These are phyloP conservation scores for Gonapodya sp. DNA, from an alignment of 192 early-diverging fungal genomes.

Conservation along the genomic window DNA sequence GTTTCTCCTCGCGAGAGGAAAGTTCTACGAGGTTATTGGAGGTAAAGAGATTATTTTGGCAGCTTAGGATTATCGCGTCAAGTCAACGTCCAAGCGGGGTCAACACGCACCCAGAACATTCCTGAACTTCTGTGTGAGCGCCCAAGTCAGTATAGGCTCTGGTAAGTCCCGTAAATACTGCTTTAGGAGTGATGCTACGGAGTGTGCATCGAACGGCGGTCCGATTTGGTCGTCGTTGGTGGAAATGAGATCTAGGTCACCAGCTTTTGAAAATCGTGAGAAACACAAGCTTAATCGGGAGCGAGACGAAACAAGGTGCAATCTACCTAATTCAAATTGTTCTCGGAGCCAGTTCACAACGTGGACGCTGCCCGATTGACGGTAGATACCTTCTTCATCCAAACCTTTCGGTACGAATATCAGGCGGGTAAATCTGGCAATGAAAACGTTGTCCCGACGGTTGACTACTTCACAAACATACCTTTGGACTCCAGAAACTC, in stretches of 20 bases:
- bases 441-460: background rate
- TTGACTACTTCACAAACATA: slow-evolving; percentile 10
- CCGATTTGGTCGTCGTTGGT: slow-evolving; percentile 18
- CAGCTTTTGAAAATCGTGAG: slow-evolving; percentile 30
- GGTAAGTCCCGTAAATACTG: slow-evolving; percentile 84
- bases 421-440: background rate
- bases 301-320: background rate
- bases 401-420: slow-evolving; percentile 34
- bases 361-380: slow-evolving; percentile 68
- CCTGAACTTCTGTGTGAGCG: slow-evolving; percentile 75
- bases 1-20: slow-evolving; percentile 64
- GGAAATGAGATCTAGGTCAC: slow-evolving; percentile 59
- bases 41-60: no score
- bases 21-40: no score
- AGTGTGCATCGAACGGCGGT: slow-evolving; percentile 86
- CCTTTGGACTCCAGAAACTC: slow-evolving; percentile 85
- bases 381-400: slow-evolving; percentile 91
- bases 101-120: slow-evolving; percentile 55
- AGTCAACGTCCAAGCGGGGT: no score
- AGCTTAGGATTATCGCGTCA: no score
- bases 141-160: slow-evolving; percentile 75
- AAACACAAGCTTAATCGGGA: background rate
- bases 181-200: slow-evolving; percentile 84
- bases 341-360: slow-evolving; percentile 68
- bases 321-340: slow-evolving; percentile 57